These are phyloP conservation scores for Tilletia caries DNA, from an alignment of 1,284 basidiomycete genomes.

Conservation along the genomic window DNA sequence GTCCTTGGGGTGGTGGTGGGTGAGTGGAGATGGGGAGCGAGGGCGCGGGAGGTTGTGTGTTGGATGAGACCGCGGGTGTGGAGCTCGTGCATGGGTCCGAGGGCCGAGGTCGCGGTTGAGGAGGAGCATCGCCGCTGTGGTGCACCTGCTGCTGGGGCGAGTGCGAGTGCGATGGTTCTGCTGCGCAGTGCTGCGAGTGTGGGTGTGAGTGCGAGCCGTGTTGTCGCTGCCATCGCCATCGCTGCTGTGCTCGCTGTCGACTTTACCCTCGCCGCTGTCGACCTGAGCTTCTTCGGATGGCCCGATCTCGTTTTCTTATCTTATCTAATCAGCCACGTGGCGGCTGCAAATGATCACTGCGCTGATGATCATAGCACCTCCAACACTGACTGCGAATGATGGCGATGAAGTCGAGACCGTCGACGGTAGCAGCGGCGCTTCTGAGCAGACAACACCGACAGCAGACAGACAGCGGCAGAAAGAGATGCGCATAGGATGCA, in stretches of 20 bases:
- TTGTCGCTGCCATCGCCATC: too few species aligned
- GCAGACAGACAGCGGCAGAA: too few species aligned
- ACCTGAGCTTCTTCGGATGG: background rate
- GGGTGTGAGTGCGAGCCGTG: too few species aligned
- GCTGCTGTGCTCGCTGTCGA: background rate
- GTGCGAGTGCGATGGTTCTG: background rate
- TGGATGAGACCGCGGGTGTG: constrained; percentile 29
- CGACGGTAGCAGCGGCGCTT: background rate
- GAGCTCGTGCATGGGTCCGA: constrained; percentile 22
- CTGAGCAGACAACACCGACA: too few species aligned
- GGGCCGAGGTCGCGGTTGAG: background rate
- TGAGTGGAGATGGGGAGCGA: constrained; percentile 24
- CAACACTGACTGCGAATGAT: too few species aligned
- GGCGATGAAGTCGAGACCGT: background rate
- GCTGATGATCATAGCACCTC: too few species aligned
- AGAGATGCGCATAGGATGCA: background rate
- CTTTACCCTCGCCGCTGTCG: background rate
- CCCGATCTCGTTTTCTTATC: background rate
- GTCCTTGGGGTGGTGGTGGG: constrained; percentile 51
- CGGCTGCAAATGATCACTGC: too few species aligned
- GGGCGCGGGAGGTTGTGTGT: constrained; percentile 30
- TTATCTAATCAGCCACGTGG: too few species aligned
- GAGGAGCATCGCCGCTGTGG: background rate
- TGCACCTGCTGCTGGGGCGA: background rate
- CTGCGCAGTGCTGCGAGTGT: background rate